Evolutionary conservation across 805 yeast species (phyloP).

Genomic region (Candida loeiensis): DNA sequence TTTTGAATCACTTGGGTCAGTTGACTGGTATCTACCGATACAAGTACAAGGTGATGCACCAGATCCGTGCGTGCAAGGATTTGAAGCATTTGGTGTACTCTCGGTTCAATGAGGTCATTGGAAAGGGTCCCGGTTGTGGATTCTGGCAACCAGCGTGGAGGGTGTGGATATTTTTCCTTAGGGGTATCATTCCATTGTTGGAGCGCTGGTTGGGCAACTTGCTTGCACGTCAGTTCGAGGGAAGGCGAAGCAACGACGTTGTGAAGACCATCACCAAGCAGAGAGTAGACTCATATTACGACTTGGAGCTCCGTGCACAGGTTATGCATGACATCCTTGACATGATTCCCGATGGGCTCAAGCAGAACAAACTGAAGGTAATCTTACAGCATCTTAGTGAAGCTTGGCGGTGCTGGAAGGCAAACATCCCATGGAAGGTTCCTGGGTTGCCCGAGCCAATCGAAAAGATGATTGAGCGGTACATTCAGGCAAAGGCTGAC

Average conservation of each 20-base stretch:
- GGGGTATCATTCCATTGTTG: constrained; percentile 87
- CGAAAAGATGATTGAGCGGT: constrained; percentile 79
- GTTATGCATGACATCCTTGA: constrained; percentile 95
- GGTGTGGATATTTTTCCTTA: constrained; percentile 86
- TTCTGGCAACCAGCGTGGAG: constrained; percentile 99
- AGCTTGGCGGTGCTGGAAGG: constrained; percentile 99
- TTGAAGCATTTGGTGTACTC: constrained; percentile 87
- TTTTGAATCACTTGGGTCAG: constrained; percentile 90
- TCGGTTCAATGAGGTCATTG: constrained; percentile 78
- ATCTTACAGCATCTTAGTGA: constrained; percentile 92
- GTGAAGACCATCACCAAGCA: constrained; percentile 95
- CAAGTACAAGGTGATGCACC: constrained; percentile 98
- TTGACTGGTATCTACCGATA: constrained; percentile 94
- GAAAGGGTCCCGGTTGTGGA: constrained; percentile 98
- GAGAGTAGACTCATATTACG: constrained; percentile 91
- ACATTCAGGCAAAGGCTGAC: constrained; percentile 92
- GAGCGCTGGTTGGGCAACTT: constrained; percentile 95
- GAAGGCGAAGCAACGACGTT: constrained; percentile 85
- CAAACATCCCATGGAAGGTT: constrained; percentile 96
- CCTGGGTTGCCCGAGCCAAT: constrained; percentile 94
- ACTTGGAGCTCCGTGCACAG: constrained; percentile 85
- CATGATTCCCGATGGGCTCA: constrained; percentile 94
- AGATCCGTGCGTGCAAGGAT: constrained; percentile 92
- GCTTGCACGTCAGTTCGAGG: constrained; percentile 91
- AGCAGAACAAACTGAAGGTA: constrained; percentile 80